Base-by-base conservation (phyloP, 2,329 filamentous ascomycete species). In the Sporothrix mexicana region DNA sequence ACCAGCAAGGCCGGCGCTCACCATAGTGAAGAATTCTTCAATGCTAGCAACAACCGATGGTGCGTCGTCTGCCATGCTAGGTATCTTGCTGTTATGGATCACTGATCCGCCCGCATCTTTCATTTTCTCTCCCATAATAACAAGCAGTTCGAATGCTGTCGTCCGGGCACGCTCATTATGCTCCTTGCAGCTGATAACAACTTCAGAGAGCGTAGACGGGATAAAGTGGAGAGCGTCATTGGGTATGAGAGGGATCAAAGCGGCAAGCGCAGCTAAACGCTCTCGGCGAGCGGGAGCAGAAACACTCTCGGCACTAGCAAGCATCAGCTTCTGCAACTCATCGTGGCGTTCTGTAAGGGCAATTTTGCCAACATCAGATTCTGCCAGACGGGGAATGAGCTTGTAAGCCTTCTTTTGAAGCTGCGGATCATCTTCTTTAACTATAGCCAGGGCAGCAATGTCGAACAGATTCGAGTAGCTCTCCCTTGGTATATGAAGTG, bases 371-470 rank as follows among this genome's bases (percentile, higher is more conserved):
- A 87, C 88, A 47, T 93, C 89, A 0, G 95, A 97, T 76, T 93
- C 92, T 1, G 93, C 92, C 55, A 99, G 88, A 71, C 96, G 91
- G 3, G 96, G 95, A 69, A 99, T 97, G 69, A 99, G 88, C 85
- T 98, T 98, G 85, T 99, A 99, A 0, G 96, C 95, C 83, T 99
- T 99, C 88, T 99, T 99, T 81, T 98, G 95, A 49, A 99, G 85
- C 81, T 98, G 95, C 10, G 95, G 92, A 79, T 98, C 95, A 51
- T 93, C 88, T 72, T 92, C 87, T 79, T 91, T 93, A 80, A 92
- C 90, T 76, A 98, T 91, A 73, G 98, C 92, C 36, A 93, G 87
- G 0, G 93, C 87, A 0, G 95, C 93, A 79, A 98, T 95, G 77
- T 91, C 91, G 83, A 99, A 98, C 2, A 99, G 88, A 5, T 91